A percentile compares a stretch with the other conserved stretches of the same genome.
Evolutionary conservation across 129 eudicot genomes (phyloP).

Genomic region (Saposhnikovia divaricata): DNA sequence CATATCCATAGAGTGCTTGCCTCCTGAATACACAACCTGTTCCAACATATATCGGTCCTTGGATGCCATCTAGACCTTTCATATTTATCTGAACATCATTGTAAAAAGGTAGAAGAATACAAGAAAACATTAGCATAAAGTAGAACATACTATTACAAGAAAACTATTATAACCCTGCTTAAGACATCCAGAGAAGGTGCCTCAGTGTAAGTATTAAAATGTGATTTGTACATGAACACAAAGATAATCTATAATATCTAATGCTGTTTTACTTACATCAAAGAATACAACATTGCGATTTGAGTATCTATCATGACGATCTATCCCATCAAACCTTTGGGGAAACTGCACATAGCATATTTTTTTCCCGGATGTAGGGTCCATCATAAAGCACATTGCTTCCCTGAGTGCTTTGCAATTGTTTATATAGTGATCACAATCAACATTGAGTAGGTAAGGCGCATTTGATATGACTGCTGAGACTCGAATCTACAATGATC

Average conservation of each 20-base stretch:
- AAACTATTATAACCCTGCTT: not conserved
- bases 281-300: conserved; percentile 46
- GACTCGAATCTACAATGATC: conserved; percentile 24
- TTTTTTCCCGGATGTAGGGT: conserved; percentile 39
- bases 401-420: conserved; percentile 44
- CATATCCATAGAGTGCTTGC: conserved; percentile 30
- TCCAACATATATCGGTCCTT: conserved; percentile 38
- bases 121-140: not conserved
- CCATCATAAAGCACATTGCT: conserved; percentile 52
- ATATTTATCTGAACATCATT: conserved; percentile 25
- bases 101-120: not conserved
- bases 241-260: not conserved
- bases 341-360: conserved; percentile 44
- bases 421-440: conserved; percentile 45
- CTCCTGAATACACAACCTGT: conserved; percentile 33
- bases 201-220: no score
- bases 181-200: not conserved
- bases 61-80: conserved; percentile 47
- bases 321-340: conserved; percentile 45
- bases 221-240: not conserved
- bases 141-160: not conserved
- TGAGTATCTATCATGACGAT: conserved; percentile 35
- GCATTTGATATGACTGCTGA: conserved; percentile 41
- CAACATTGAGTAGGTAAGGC: conserved; percentile 41
- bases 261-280: conserved; percentile 23